Conservation (phyloP, 257 asterid genomes). For the Solanum ossicruentum region DNA sequence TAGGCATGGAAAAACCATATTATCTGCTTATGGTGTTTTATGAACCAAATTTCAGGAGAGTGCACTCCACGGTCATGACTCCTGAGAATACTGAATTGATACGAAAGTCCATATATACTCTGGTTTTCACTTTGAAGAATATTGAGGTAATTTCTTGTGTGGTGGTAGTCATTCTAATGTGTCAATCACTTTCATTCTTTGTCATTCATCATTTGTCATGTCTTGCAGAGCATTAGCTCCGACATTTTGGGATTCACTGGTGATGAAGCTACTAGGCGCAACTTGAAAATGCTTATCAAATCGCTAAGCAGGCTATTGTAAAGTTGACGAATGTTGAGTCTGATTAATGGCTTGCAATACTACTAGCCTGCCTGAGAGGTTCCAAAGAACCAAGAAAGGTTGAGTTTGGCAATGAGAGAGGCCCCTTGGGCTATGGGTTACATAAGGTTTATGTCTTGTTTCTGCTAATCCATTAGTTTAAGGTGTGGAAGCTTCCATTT, state of each 20-base stretch:
- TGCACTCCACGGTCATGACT: slow-evolving; percentile 68
- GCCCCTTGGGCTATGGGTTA: neutral
- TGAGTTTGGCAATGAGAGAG: neutral
- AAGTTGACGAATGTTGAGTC: slow-evolving; percentile 1
- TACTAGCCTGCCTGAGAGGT: neutral
- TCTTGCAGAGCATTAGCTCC: slow-evolving; percentile 73
- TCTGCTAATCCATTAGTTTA: neutral
- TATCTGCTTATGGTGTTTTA: neutral
- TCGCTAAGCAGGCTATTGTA: slow-evolving; percentile 80
- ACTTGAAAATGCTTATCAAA: slow-evolving; percentile 74
- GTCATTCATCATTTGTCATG: neutral
- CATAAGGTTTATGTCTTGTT: neutral
- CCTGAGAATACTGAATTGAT: slow-evolving; percentile 84
- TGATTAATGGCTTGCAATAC: neutral
- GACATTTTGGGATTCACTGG: slow-evolving; percentile 84
- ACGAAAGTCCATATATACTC: slow-evolving; percentile 76
- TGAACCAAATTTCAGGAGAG: slow-evolving; percentile 44
- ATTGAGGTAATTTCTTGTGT: slow-evolving; percentile 47
- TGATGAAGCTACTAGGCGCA: slow-evolving; percentile 80
- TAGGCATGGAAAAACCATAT: neutral
- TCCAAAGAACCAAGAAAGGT: neutral
- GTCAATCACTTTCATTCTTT: neutral
- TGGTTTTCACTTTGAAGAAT: slow-evolving; percentile 84
- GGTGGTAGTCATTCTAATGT: neutral
- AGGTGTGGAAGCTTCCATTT: neutral